Evolutionary conservation across 2,329 filamentous ascomycete species (phyloP), one percentile per base, ranked within the genome.

Genomic region (Talaromyces sp.): DNA sequence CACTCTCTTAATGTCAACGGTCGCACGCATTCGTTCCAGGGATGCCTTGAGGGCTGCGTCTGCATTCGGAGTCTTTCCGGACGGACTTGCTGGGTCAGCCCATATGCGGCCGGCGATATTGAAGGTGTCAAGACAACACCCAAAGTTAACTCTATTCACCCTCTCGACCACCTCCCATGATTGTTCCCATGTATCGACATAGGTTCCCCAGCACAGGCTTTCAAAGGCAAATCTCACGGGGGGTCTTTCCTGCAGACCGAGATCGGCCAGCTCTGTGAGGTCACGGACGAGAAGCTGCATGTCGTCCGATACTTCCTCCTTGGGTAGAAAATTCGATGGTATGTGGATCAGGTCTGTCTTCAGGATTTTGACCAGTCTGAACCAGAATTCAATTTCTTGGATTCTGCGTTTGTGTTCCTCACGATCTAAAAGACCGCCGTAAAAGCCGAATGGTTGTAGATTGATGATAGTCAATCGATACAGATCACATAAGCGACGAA

Each of bases 111-210:
- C 89, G 1, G 88, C 84, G 64, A 92, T 88, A 73, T 92, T 90
- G 78, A 90, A 92, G 0, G 86, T 91, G 75, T 93, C 89, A 25
- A 92, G 80, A 69, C 88, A 91, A 37, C 90, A 77, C 9, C 89
- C 89, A 69, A 92, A 91, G 74, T 92, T 93, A 8, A 82, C 75
- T 16, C 88, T 75, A 72, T 90, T 80, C 31, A 92, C 88, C 4
- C 77, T 77, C 66, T 81, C 76, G 1, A 92, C 85, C 4, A 91
- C 78, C 8, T 88, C 84, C 88, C 88, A 93, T 67, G 83, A 86
- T 9, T 78, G 75, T 71, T 92, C 88, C 90, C 90, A 93, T 0
- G 80, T 85, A 69, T 90, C 82, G 60, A 87, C 79, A 54, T 84
- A 81, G 0, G 88, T 91, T 12, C 87, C 88, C 84, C 86, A 93